Evolutionary conservation across 2,329 filamentous ascomycete genomes (phyloP).

Genomic region (Arthrobotrys conoides): DNA sequence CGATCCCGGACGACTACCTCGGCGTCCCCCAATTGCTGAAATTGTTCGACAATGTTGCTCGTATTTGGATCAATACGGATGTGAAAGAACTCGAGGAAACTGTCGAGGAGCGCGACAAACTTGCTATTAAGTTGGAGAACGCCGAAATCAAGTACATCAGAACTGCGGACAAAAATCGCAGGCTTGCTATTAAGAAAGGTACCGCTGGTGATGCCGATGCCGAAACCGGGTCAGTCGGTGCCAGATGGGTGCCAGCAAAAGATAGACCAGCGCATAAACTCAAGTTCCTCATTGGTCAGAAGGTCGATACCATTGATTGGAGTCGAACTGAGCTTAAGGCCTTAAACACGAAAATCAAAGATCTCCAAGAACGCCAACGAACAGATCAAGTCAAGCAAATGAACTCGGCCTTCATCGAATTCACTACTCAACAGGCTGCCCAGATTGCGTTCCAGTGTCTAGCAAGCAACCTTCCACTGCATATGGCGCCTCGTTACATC

Average conservation of each 20-base stretch:
- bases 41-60: constrained; percentile 84
- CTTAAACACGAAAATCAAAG: constrained; percentile 79
- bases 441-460: constrained; percentile 89
- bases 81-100: constrained; percentile 82
- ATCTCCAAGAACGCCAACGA: constrained; percentile 77
- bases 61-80: constrained; percentile 86
- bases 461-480: constrained; percentile 86
- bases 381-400: constrained; percentile 76
- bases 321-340: constrained; percentile 82
- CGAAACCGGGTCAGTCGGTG: constrained; percentile 75
- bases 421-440: constrained; percentile 83
- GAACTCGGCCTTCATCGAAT: constrained; percentile 91
- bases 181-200: constrained; percentile 68
- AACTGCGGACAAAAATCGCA: constrained; percentile 81
- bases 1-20: constrained; percentile 83
- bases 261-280: constrained; percentile 82
- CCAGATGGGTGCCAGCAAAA: constrained; percentile 80
- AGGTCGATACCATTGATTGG: constrained; percentile 96
- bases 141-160: constrained; percentile 90
- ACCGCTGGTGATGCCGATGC: constrained; percentile 67
- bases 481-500: constrained; percentile 88
- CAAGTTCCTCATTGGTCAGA: constrained; percentile 81
- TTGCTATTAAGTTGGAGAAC: constrained; percentile 84
- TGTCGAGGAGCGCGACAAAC: constrained; percentile 84
- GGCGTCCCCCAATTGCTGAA: constrained; percentile 81